Base-by-base conservation (phyloP, 495 filamentous ascomycete species). In the Clohesyomyces aquaticus region DNA sequence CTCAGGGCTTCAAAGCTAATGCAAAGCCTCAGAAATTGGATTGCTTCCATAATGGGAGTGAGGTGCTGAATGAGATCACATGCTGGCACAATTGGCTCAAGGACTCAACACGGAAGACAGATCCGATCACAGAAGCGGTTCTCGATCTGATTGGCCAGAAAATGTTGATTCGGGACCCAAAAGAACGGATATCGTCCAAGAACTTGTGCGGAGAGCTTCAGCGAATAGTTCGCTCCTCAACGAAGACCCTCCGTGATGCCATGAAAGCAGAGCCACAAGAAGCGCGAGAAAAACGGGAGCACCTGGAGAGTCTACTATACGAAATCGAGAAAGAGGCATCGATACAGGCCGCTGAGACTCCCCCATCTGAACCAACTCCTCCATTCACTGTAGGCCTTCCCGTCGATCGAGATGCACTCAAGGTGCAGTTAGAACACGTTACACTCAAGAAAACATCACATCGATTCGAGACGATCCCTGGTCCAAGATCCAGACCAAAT, bases 31-130 rank as follows among this genome's bases (percentile, higher is more conserved):
- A 4, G 19, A 47, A 47, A n/a, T 18, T 27, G 48, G 59, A 63
- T 25, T 45, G 26, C 16, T 63, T 63, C 38, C 59, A 74, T 45
- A 63, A 74, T 55, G 71, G 72, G 4, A 25, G 18, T 6, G 32
- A 62, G 19, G 62, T 72, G 10, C 46, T 75, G 11, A 4, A 11
- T 4, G 67, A 61, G 26, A 63, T 75, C 25, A 59, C 23, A n/a
- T 29, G 49, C 21, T 75, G 73, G 73, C 73, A 75, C 49, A 28
- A 63, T 26, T 68, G 63, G 52, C 60, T 75, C 2, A 18, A 23
- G 18, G 29, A 18, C 26, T 21, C 41, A 2, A n/a, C 19, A 3
- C 55, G 55, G 11, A 41, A 49, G 2, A 28, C 42, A 2, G 55
- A 59, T 23, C 23, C 28, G 16, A 29, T 49, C 21, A 59, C 55